phyloP scores from a whole-genome alignment of 768 basidiomycete genomes.

The Suillus sp. region DNA sequence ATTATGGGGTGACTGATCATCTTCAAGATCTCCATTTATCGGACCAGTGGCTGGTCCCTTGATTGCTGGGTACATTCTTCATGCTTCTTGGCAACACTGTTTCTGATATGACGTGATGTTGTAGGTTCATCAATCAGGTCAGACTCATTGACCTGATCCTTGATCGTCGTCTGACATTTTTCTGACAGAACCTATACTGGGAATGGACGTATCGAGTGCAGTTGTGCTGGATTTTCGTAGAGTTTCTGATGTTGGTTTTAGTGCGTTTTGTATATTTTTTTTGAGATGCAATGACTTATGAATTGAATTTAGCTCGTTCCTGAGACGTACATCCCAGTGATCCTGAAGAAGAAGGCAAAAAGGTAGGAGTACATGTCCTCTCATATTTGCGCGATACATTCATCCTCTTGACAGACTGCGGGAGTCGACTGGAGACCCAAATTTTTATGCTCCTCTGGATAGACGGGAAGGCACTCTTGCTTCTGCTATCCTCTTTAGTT shows the following conservation, averaged over 20 bases:
- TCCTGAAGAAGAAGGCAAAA: constrained; percentile 61
- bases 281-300: not conserved
- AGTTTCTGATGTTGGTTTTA: constrained; percentile 52
- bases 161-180: constrained; percentile 5
- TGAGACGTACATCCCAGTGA: constrained; percentile 68
- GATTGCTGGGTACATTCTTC: constrained; percentile 51
- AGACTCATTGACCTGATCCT: constrained; percentile 12
- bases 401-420: constrained; percentile 45
- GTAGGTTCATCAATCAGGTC: constrained; percentile 71
- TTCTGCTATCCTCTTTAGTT: constrained; percentile 55
- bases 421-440: constrained; percentile 51
- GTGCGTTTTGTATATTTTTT: constrained; percentile 35
- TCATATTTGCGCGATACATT: not conserved
- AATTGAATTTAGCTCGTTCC: constrained; percentile 54
- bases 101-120: constrained; percentile 2
- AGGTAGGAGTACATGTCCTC: constrained; percentile 36
- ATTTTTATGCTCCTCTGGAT: constrained; percentile 65
- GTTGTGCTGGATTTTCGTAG: constrained; percentile 66
- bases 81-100: constrained; percentile 1
- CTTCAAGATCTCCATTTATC: constrained; percentile 50
- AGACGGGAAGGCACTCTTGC: constrained; percentile 44
- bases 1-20: not conserved
- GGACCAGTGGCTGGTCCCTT: constrained; percentile 59
- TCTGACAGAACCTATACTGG: constrained; percentile 55
- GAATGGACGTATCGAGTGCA: constrained; percentile 78